phyloP scores from a whole-genome alignment of 495 filamentous ascomycete species.

The Penicilliopsis zonata region DNA sequence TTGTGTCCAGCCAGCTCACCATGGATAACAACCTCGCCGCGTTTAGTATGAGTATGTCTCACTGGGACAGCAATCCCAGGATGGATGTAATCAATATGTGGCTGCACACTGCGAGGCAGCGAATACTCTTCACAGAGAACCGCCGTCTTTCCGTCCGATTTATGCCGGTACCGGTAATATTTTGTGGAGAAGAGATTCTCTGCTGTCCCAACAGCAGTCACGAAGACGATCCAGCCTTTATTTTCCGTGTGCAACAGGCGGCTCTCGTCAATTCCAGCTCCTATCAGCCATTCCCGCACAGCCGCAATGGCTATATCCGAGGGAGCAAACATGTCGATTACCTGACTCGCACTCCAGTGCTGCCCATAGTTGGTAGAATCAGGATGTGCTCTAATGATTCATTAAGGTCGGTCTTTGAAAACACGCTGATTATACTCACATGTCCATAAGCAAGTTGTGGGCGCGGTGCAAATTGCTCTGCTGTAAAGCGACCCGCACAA shows the following conservation, averaged over 20 bases:
- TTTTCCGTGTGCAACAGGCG: constrained; percentile 25
- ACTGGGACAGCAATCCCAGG: constrained; percentile 11
- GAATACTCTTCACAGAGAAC: constrained; percentile 33
- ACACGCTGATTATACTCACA: too few species aligned
- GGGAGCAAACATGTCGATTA: constrained; percentile 33
- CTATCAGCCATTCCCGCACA: constrained; percentile 30
- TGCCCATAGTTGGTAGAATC: constrained; percentile 34
- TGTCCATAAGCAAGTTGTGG: too few species aligned
- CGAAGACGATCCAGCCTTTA: constrained; percentile 33
- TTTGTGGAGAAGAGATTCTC: constrained; percentile 41
- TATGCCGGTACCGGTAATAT: constrained; percentile 38
- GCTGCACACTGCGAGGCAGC: constrained; percentile 26
- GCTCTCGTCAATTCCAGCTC: constrained; percentile 24
- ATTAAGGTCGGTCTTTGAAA: too few species aligned
- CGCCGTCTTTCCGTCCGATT: constrained; percentile 18
- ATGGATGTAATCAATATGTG: constrained; percentile 39
- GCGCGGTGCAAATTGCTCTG: too few species aligned
- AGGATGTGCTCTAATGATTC: constrained; percentile 20
- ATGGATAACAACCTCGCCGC: too few species aligned
- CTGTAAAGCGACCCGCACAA: too few species aligned
- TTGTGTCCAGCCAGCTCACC: background rate
- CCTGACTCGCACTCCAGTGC: constrained; percentile 28
- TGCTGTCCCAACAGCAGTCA: constrained; percentile 30
- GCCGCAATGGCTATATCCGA: constrained; percentile 15
- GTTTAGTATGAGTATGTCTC: background rate